Evolutionary conservation across 345 rosid species (phyloP).

Genomic region (Gynandropsis gynandra): DNA sequence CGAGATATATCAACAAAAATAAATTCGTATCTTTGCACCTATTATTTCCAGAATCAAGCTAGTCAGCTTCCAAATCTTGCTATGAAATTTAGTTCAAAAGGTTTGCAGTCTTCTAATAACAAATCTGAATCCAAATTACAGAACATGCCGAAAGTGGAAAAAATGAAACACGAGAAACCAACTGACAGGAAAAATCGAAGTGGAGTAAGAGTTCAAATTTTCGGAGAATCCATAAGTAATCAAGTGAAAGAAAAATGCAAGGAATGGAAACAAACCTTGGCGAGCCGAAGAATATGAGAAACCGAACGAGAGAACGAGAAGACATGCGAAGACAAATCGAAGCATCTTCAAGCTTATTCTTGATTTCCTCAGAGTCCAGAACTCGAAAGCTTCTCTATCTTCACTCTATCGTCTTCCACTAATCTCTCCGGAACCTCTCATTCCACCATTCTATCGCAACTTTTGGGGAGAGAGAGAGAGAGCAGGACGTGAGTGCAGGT

Average conservation of each 20-base stretch:
- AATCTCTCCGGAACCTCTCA: constrained; percentile 17
- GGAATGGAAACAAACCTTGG: constrained; percentile 34
- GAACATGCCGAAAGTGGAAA: constrained; percentile 3
- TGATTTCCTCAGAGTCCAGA: neutral
- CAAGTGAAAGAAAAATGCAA: constrained; percentile 13
- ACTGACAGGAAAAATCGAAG: neutral
- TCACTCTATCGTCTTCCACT: neutral
- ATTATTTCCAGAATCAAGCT: constrained; percentile 6
- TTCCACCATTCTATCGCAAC: constrained; percentile 18
- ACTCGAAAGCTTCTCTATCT: neutral
- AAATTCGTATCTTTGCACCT: constrained; percentile 1
- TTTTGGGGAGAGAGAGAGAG: constrained; percentile 14
- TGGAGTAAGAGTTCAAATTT: constrained; percentile 13
- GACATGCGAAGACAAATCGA: constrained; percentile 30
- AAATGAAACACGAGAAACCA: neutral
- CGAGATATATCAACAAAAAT: constrained; percentile 2
- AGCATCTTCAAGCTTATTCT: constrained; percentile 29
- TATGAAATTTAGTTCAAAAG: neutral
- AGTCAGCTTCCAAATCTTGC: neutral
- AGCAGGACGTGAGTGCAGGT: constrained; percentile 33
- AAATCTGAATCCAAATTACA: constrained; percentile 1
- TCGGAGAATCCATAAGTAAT: constrained; percentile 5
- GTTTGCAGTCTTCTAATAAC: neutral
- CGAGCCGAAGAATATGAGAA: constrained; percentile 37
- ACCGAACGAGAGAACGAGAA: constrained; percentile 29